Base-by-base conservation (phyloP, 148 eudicot species). In the Bassia scoparia region DNA sequence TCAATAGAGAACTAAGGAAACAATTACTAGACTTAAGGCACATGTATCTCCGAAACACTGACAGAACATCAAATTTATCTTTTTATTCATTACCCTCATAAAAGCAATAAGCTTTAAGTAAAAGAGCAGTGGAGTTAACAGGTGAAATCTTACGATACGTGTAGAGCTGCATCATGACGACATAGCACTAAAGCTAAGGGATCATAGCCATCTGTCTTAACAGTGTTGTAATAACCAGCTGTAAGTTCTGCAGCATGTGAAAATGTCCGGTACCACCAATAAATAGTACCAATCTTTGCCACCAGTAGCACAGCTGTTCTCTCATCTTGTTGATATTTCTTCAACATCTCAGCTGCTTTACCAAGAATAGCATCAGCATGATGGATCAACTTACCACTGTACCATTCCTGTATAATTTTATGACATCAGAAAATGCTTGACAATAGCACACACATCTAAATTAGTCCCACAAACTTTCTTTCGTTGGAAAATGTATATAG, bases 201-300 rank as follows among this genome's bases (percentile, higher is more conserved):
- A 67, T 83, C 86, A 69, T 89, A 89, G 34, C 93, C 90, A 81
- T 87, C 90, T 74, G 85, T 76, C 43, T 70, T 62, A 63, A 79
- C 80, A 53, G 89, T 85, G 76, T 89, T 89, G 85, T 89, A 87
- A 78, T 87, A 89, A 56, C 93, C 90, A 62, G 93, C 89, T 62
- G 90, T 87, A 54, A 89, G 84, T 76, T 89, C 93, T 38, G 90
- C 86, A 50, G 90, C 85, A 71, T 89, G 92, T 44, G 89, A 79
- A 6, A 66, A 55, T 33, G 93, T 83, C 67, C 76, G 78, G 79
- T 85, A 89, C 84, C 88, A 84, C 93, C 90, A 89, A 81, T 87
- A 84, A 63, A 87, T 77, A 33, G 80, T 68, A 64, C 85, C 89
- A 63, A 89, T 83, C 72, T 89, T 86, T 61, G 83, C 92, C 77